Conservation (phyloP, 139 green algal species). For the Chlorella sp. region DNA sequence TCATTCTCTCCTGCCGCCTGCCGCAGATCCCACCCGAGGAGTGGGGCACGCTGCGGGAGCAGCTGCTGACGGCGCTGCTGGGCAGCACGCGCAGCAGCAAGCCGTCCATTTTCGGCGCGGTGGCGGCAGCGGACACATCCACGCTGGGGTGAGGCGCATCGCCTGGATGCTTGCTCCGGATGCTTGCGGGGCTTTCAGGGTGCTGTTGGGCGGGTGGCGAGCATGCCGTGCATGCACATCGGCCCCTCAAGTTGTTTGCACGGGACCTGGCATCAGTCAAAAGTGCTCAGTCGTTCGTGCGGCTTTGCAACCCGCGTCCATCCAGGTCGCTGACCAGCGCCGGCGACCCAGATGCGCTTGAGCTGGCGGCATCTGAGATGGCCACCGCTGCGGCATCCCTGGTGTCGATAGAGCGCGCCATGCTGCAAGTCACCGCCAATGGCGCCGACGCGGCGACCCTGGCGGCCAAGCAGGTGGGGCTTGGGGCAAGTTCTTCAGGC, state of each 20-base stretch:
- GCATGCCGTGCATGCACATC: neutral
- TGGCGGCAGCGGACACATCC: slow-evolving; percentile 61
- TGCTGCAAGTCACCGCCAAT: slow-evolving; percentile 56
- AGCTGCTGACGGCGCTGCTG: slow-evolving; percentile 62
- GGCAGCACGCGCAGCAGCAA: slow-evolving; percentile 61
- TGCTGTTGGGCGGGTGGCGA: neutral
- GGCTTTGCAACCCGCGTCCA: neutral
- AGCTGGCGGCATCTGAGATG: slow-evolving; percentile 89
- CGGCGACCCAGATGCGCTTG: slow-evolving; percentile 72
- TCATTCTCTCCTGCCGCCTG: neutral
- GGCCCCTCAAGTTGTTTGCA: neutral
- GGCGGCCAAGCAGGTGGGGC: slow-evolving; percentile 45
- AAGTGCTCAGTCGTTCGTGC: neutral
- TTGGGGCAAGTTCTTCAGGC: neutral
- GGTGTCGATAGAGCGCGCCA: slow-evolving; percentile 80
- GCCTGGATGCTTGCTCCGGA: no score
- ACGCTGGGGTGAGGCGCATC: neutral
- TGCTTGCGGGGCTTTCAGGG: neutral
- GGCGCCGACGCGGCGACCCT: slow-evolving; percentile 24
- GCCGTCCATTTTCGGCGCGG: slow-evolving; percentile 86
- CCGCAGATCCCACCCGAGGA: slow-evolving; percentile 38
- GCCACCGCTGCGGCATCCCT: slow-evolving; percentile 76
- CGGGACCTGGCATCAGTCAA: neutral
- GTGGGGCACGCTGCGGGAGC: slow-evolving; percentile 51
- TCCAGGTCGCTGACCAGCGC: slow-evolving; percentile 38